Evolutionary conservation across 305 asterid species (phyloP), one percentile per base, ranked within the genome.

Genomic region (Euphrasia arctica): DNA sequence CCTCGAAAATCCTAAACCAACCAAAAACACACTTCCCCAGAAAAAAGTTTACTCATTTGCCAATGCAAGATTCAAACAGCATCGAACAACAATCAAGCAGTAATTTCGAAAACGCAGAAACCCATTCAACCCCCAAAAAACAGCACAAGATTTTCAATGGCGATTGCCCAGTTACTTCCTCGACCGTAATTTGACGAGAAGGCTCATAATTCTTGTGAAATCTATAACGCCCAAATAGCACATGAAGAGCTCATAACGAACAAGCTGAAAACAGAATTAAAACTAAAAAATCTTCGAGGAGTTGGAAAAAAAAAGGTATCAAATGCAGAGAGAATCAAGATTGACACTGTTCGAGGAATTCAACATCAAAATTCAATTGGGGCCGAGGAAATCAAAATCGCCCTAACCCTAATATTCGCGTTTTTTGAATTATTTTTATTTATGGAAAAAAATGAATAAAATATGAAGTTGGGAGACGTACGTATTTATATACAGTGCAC

Each of bases 391-490:
- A 54, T 18, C 29, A 55, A 55, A 60, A 34, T 65, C 49, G 57
- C 67, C 71, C 76, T 66, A 73, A 64, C 75, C 78, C 81, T 73
- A 70, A 73, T 73, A 66, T 77, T 77, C 78, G 65, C 67, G 63
- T 72, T 69, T 63, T 27, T 55, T 8, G 48, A 66, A 61, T 45
- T 39, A 34, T 0, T 47, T 47, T 69, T 43, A 59, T 72, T 66
- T 31, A 60, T 32, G 66, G 34, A 51, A 51, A 54, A 54, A 54
- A 58, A 58, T 32, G 42, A 75, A 67, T 9, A 45, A 48, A 48
- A 47, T 18, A 51, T 51, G 48, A 49, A 3, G 4, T 60, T 1
- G 45, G 13, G 34, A 18, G 51, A 62, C 41, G 48, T 66, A 59
- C 22, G 34, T 58, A 65, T 73, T 45, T 54, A 60, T 59, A 15